Evolutionary conservation across 2,329 filamentous ascomycete genomes (phyloP), one percentile per base, ranked within the genome.

Genomic region (Aspergillus japonicus): DNA sequence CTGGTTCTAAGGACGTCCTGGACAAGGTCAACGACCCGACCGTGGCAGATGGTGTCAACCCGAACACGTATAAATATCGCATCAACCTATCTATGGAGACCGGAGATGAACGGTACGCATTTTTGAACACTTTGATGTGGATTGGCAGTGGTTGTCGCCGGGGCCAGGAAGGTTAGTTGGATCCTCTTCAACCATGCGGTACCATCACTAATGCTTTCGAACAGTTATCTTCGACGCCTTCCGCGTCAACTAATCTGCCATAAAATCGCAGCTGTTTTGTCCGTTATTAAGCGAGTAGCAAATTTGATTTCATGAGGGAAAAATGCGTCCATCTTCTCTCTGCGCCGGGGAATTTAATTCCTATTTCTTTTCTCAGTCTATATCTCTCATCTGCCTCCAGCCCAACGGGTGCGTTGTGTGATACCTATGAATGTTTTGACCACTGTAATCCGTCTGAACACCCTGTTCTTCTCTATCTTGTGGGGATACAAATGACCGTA

Each of bases 81-180:
- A 69, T 81, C 50, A 78, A 78, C 60, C 69, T 82, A 29, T 73
- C 75, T 26, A 78, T 82, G 73, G 80, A 82, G 64, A 82, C 79
- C 19, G 80, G 80, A 14, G 80, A 82, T 62, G 77, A 81, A 56
- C 75, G 80, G 23, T 82, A 82, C 60, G 73, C 76, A 10, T 81
- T 81, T 65, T 64, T 82, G 56, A 82, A 81, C 63, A 81, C 78
- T 10, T 71, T 79, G 29, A 80, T 81, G 76, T 82, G 80, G 80
- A 73, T 81, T 56, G 79, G 77, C 54, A 82, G 79, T 63, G 80
- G 79, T 23, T 80, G 79, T 65, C 74, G 79, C 58, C 72, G 80
- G 55, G 75, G 74, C 44, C 73, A 75, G 57, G 80, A 82, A 75
- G 75, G 79, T 80, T 63, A 66, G 73, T 62, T n/a, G 48, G 5